Evolutionary conservation across 495 filamentous ascomycete species (phyloP), one percentile per base, ranked within the genome.

Genomic region (Venustampulla echinocandica): DNA sequence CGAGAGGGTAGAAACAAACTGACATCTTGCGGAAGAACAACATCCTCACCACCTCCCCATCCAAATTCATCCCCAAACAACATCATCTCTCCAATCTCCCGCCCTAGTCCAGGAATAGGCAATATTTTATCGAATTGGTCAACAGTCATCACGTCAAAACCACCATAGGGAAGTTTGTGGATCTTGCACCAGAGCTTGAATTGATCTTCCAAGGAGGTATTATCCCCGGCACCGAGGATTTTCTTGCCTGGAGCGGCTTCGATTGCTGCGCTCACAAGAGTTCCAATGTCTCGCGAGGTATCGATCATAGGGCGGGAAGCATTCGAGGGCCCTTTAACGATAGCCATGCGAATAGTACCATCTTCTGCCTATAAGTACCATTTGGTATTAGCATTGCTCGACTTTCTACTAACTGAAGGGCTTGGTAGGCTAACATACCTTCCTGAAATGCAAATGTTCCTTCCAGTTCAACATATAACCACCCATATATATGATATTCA

Each of bases 11-110:
- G 19, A 7, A 3, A 27, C 33, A 9, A 35, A 45, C 50, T 45
- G 18, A 53, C 50, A 40, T 53, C 39, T 15, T 13, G 23, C n/a
- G 50, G 50, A 36, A 48, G 30, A 0, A 53, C 40, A 19, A 49
- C 36, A 15, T 54, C 38, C 44, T 64, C 60, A 1, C 63, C 48
- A 10, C 60, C 66, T 50, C 57, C 56, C 47, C 63, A 69, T 1
- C 63, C 66, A 55, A 55, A 65, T 44, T 62, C 54, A 22, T 60
- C 46, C 33, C 56, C 47, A 28, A 63, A 66, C 30, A 41, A 30
- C 25, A 61, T 53, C 50, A 61, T 64, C 40, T 66, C 63, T 4
- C 55, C 56, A 14, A 67, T 23, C 33, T 66, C 64, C 24, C 45
- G 28, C 10, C 57, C 58, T 21, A 64, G 17, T 1, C 47, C 49